phyloP scores from a whole-genome alignment of 371 early-diverging fungal genomes.

The Mortierella sp. region DNA sequence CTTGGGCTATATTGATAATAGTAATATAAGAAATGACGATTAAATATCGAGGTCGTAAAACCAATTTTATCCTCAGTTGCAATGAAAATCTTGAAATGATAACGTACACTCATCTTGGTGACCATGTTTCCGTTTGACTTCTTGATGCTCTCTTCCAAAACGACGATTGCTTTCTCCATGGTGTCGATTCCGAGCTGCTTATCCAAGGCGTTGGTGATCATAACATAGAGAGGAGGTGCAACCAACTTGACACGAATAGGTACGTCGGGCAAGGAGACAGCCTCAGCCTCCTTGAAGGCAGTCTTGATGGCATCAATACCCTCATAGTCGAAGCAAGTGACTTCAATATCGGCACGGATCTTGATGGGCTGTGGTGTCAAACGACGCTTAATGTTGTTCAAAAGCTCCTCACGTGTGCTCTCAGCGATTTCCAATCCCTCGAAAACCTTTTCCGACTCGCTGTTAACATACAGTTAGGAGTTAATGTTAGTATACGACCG shows the following conservation, averaged over 20 bases:
- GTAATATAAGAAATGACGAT: neutral
- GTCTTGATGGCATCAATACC: slow-evolving; percentile 98
- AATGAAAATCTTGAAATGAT: neutral
- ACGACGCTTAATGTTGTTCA: slow-evolving; percentile 88
- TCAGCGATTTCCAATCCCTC: slow-evolving; percentile 80
- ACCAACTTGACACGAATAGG: slow-evolving; percentile 84
- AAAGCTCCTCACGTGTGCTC: slow-evolving; percentile 80
- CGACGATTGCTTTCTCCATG: slow-evolving; percentile 90
- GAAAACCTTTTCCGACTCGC: slow-evolving; percentile 92
- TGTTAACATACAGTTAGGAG: slow-evolving; percentile 33
- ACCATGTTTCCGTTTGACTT: slow-evolving; percentile 81
- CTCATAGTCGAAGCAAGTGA: slow-evolving; percentile 96
- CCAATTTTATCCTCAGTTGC: neutral
- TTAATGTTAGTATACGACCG: neutral
- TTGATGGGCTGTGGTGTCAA: slow-evolving; percentile 97
- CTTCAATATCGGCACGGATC: slow-evolving; percentile 98
- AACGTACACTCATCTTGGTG: slow-evolving; percentile 86
- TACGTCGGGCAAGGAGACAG: slow-evolving; percentile 84
- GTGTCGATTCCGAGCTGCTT: slow-evolving; percentile 88
- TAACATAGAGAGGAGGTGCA: slow-evolving; percentile 97
- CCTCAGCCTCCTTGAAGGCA: slow-evolving; percentile 94
- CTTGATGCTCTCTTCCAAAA: slow-evolving; percentile 86
- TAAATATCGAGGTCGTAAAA: neutral
- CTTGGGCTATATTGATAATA: slow-evolving; percentile 49
- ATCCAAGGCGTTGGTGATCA: slow-evolving; percentile 91